Conservation (phyloP, 257 asterid genomes). For the Solanum bulbocastanum region DNA sequence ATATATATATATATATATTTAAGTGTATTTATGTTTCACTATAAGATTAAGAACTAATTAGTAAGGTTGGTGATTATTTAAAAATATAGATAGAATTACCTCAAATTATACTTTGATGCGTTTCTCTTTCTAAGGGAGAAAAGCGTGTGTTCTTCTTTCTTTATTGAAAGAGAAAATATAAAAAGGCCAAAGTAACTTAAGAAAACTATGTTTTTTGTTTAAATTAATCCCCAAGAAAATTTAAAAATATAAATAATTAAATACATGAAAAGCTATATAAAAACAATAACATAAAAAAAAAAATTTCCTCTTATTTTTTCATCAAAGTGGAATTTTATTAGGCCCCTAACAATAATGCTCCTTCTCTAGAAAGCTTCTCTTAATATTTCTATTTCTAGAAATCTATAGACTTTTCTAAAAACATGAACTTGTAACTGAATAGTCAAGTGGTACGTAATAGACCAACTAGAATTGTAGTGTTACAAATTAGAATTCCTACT, state of each 20-base stretch:
- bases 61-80: too few relatives aligned
- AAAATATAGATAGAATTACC: background rate
- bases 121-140: background rate
- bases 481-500: background rate
- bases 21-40: too few relatives aligned
- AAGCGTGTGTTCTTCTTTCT: background rate
- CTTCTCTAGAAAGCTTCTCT: background rate
- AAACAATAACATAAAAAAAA: background rate
- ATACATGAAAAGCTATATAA: background rate
- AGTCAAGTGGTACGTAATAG: background rate
- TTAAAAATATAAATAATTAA: too few relatives aligned
- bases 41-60: too few relatives aligned
- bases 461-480: background rate
- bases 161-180: too few relatives aligned
- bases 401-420: background rate
- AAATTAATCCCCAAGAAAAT: background rate
- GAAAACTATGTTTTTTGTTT: background rate
- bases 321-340: background rate
- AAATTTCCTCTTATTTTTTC: background rate
- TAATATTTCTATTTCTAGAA: background rate
- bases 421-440: background rate
- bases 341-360: background rate
- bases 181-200: background rate
- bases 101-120: background rate
- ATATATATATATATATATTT: too few relatives aligned